Percentiles rank a stretch among this genome's conserved stretches.
Conservation (phyloP, 1,284 basidiomycete genomes). For the Vanrija pseudolonga region DNA sequence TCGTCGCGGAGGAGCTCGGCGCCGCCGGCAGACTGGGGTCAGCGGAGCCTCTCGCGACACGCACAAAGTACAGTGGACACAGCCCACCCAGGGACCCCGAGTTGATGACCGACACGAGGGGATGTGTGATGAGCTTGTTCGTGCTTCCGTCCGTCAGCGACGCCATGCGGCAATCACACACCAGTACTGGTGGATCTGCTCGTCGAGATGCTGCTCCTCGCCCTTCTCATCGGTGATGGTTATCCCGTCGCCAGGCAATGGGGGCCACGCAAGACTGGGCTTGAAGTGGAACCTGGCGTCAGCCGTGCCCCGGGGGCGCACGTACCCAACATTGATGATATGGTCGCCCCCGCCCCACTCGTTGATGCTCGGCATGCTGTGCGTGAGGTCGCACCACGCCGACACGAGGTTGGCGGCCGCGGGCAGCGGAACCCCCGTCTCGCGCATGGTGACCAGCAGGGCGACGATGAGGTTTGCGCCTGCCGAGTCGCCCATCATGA, state of each 20-base stretch:
- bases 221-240: constrained; percentile 34
- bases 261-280: constrained; percentile 48
- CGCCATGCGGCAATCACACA: constrained; percentile 9
- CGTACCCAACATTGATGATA: constrained; percentile 37
- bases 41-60: constrained; percentile 4
- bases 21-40: constrained; percentile 46
- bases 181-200: constrained; percentile 55
- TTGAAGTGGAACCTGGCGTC: constrained; percentile 45
- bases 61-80: constrained; percentile 52
- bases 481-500: constrained; percentile 86
- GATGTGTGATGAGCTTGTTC: constrained; percentile 53
- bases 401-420: constrained; percentile 80
- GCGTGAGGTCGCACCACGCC: constrained; percentile 90
- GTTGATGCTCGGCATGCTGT: constrained; percentile 81
- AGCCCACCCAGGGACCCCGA: constrained; percentile 54
- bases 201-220: constrained; percentile 31
- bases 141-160: constrained; percentile 28
- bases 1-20: constrained; percentile 50
- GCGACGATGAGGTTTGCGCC: constrained; percentile 84
- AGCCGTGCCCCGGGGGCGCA: constrained; percentile 2
- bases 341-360: constrained; percentile 43
- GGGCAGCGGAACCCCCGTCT: constrained; percentile 74
- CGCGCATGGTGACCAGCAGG: constrained; percentile 81
- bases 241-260: constrained; percentile 37
- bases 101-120: constrained; percentile 53